Evolutionary conservation across 2,329 filamentous ascomycete genomes (phyloP).

Genomic region (Trichoderma gracile): DNA sequence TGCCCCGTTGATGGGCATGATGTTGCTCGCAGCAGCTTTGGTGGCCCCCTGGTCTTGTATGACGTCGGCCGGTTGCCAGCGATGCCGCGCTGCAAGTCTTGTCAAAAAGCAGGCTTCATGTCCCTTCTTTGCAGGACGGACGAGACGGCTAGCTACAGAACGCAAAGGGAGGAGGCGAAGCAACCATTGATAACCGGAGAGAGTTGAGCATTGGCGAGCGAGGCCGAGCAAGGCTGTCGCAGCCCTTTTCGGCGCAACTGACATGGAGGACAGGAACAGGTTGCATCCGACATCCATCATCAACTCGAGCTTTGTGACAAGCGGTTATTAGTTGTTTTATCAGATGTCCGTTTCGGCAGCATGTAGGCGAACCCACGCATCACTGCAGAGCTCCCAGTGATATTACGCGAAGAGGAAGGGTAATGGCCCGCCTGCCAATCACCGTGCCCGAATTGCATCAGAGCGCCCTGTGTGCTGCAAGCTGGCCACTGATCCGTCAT

Average conservation of each 20-base stretch:
- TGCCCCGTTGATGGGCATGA: not conserved
- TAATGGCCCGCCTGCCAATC: slow-evolving; percentile 23
- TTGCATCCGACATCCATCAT: slow-evolving; percentile 1
- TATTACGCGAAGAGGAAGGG: slow-evolving; percentile 26
- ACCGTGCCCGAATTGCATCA: slow-evolving; percentile 2
- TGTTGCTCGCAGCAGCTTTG: slow-evolving; percentile 1
- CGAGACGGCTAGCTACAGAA: not conserved
- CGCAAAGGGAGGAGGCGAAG: not conserved
- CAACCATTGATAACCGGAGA: not conserved
- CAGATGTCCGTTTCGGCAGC: slow-evolving; percentile 9
- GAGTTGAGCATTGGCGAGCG: not conserved
- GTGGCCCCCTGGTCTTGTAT: slow-evolving; percentile 13
- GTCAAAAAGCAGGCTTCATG: slow-evolving; percentile 4
- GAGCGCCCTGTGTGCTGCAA: slow-evolving; percentile 3
- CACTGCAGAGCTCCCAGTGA: not conserved
- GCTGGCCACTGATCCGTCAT: not conserved
- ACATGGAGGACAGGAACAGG: not conserved
- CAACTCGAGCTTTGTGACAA: not conserved
- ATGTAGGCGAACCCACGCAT: not conserved
- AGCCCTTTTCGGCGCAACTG: slow-evolving; percentile 1
- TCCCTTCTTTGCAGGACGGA: not conserved
- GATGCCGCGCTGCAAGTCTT: not conserved
- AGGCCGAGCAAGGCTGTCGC: slow-evolving; percentile 9
- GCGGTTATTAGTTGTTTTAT: slow-evolving; percentile 16
- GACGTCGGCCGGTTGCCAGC: slow-evolving; percentile 16